Conservation (phyloP, 345 rosid species). For the Murraya paniculata region DNA sequence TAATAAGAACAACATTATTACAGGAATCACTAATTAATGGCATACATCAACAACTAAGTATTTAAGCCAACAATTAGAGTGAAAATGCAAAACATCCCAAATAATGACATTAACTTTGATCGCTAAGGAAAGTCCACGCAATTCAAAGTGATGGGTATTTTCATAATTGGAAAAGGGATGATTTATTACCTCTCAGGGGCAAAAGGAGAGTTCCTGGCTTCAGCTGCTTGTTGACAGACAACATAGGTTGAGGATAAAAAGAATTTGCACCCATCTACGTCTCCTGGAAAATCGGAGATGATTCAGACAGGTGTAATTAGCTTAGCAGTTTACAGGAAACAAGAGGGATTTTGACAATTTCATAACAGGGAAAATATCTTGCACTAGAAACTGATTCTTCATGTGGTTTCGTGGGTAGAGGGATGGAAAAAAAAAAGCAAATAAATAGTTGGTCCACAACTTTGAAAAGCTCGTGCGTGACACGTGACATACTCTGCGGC, state of each 20-base stretch:
- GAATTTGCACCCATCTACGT: slow-evolving; percentile 35
- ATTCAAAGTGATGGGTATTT: not conserved
- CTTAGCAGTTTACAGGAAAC: not conserved
- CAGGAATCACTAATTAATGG: not conserved
- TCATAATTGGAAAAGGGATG: not conserved
- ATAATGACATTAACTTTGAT: not conserved
- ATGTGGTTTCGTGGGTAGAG: not conserved
- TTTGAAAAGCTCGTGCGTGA: slow-evolving; percentile 14
- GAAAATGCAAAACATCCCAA: no score
- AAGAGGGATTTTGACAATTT: not conserved
- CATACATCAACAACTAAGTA: not conserved
- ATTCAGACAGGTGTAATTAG: not conserved
- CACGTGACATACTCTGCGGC: slow-evolving; percentile 7
- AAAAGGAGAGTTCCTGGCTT: slow-evolving; percentile 18
- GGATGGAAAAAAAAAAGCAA: no score
- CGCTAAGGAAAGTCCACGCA: not conserved
- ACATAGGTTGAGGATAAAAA: slow-evolving; percentile 24
- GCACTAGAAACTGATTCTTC: not conserved
- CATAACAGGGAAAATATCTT: not conserved
- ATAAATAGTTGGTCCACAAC: slow-evolving; percentile 4
- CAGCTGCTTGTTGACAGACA: slow-evolving; percentile 28
- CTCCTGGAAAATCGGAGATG: slow-evolving; percentile 13
- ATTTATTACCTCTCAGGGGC: slow-evolving; percentile 34
- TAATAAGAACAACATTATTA: not conserved
- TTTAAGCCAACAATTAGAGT: not conserved